Conservation (phyloP, 1,284 basidiomycete genomes). For the Ustilago loliicola region DNA sequence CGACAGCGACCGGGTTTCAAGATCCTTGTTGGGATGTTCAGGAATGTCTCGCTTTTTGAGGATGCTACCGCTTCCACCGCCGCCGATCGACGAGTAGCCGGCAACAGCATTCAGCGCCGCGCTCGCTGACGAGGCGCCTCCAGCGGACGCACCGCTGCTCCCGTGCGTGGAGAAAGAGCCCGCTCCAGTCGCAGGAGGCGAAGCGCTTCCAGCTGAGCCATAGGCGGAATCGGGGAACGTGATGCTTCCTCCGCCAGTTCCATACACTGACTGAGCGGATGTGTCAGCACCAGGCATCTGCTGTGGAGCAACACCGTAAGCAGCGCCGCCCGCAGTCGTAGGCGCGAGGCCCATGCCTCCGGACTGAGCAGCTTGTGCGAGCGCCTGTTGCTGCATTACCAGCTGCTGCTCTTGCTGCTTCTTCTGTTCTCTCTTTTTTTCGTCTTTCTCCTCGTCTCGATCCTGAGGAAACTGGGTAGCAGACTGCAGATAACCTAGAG, state of each 20-base stretch:
- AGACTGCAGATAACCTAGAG: conserved; percentile 32
- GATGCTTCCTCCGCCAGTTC: background rate
- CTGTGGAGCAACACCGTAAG: background rate
- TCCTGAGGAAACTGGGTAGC: conserved; percentile 30
- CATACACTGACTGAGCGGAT: background rate
- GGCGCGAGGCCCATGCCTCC: conserved; percentile 2
- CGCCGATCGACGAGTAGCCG: conserved; percentile 12
- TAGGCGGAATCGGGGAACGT: background rate
- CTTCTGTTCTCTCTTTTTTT: conserved; percentile 18
- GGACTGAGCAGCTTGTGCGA: conserved; percentile 8
- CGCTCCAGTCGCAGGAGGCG: background rate
- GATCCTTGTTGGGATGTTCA: background rate
- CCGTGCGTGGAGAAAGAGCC: background rate
- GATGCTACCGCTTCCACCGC: conserved; percentile 1
- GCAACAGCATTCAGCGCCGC: conserved; percentile 33
- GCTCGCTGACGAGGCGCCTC: conserved; percentile 1
- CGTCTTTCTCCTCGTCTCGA: conserved; percentile 34
- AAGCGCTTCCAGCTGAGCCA: background rate
- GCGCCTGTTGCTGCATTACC: conserved; percentile 17
- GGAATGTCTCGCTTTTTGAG: conserved; percentile 30
- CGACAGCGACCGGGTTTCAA: conserved; percentile 13
- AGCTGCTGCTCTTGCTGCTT: conserved; percentile 26
- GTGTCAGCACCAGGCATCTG: too few relatives aligned
- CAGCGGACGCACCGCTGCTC: background rate
- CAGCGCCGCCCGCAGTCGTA: conserved; percentile 6